A percentile compares a stretch with the other conserved stretches of the same genome.
Conservation (phyloP, 1,284 basidiomycete species). For the Pulchroboletus neoregius region DNA sequence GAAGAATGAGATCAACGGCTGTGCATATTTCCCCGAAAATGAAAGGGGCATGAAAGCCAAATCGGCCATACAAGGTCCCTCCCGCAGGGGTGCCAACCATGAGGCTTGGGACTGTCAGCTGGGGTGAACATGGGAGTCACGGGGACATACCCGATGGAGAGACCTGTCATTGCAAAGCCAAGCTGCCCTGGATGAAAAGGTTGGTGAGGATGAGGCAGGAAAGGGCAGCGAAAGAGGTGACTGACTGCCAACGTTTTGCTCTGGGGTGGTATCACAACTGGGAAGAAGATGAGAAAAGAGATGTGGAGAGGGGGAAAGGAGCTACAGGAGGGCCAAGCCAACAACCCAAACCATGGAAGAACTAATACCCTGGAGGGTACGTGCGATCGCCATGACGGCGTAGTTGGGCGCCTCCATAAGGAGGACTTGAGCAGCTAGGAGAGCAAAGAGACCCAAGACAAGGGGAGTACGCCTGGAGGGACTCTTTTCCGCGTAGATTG, state of each 20-base stretch:
- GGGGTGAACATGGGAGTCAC: background rate
- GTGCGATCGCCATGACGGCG: constrained; percentile 67
- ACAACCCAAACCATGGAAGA: constrained; percentile 76
- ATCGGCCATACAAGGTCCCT: constrained; percentile 59
- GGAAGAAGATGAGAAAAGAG: constrained; percentile 8
- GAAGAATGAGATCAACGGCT: constrained; percentile 57
- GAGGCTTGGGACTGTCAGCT: constrained; percentile 28
- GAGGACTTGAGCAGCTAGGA: constrained; percentile 61
- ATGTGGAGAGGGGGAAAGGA: background rate
- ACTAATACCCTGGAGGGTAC: constrained; percentile 68
- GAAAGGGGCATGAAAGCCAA: constrained; percentile 74
- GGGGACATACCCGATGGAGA: constrained; percentile 55
- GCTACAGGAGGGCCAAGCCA: constrained; percentile 67
- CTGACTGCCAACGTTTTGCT: constrained; percentile 56
- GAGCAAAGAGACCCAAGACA: constrained; percentile 51
- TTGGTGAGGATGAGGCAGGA: constrained; percentile 9
- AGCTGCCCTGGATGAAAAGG: constrained; percentile 50
- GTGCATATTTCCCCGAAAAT: constrained; percentile 64
- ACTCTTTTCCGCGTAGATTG: constrained; percentile 62
- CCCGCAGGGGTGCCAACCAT: constrained; percentile 67
- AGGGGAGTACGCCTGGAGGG: constrained; percentile 55
- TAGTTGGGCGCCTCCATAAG: constrained; percentile 75
- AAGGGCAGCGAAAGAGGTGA: constrained; percentile 12
- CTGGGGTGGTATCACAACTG: constrained; percentile 68
- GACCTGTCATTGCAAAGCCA: constrained; percentile 67